Conservation (phyloP, 1,284 basidiomycete species). For the Neotropicomus parvogracilis region DNA sequence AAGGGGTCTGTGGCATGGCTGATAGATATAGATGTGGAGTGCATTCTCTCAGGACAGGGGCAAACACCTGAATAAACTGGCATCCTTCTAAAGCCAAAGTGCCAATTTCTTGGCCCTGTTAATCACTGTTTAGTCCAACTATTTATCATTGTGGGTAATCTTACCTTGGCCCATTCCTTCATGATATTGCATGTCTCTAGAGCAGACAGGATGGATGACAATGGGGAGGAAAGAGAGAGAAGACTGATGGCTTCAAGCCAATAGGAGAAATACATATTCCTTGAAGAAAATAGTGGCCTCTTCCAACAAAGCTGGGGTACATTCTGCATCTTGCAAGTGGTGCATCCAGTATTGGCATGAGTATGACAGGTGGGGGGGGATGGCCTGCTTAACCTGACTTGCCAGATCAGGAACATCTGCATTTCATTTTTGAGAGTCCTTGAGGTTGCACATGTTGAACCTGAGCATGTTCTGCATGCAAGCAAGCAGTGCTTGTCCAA, state of each 20-base stretch:
- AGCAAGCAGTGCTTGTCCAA: conserved; percentile 13
- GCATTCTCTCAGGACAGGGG: conserved; percentile 17
- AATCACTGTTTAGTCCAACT: background rate
- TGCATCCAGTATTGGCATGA: conserved; percentile 25
- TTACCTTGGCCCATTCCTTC: conserved; percentile 21
- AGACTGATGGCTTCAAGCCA: conserved; percentile 25
- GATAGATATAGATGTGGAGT: conserved; percentile 25
- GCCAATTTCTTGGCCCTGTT: conserved; percentile 17
- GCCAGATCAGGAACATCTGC: conserved; percentile 5
- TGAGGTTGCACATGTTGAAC: conserved; percentile 23
- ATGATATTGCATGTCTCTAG: conserved; percentile 10
- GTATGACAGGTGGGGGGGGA: conserved; percentile 14
- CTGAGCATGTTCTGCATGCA: conserved; percentile 17
- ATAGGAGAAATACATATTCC: conserved; percentile 13
- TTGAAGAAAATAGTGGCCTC: conserved; percentile 22
- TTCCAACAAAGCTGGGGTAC: conserved; percentile 12
- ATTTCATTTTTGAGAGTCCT: conserved; percentile 19
- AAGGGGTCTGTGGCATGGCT: conserved; percentile 27
- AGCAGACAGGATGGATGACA: conserved; percentile 10
- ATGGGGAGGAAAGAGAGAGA: conserved; percentile 11
- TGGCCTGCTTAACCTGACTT: background rate
- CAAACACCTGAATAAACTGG: conserved; percentile 21
- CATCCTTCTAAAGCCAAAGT: conserved; percentile 20
- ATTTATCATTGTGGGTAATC: background rate
- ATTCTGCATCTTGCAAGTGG: conserved; percentile 12